Evolutionary conservation across 176 grass and related monocot species (phyloP).

Genomic region (Aegilops bicornis): DNA sequence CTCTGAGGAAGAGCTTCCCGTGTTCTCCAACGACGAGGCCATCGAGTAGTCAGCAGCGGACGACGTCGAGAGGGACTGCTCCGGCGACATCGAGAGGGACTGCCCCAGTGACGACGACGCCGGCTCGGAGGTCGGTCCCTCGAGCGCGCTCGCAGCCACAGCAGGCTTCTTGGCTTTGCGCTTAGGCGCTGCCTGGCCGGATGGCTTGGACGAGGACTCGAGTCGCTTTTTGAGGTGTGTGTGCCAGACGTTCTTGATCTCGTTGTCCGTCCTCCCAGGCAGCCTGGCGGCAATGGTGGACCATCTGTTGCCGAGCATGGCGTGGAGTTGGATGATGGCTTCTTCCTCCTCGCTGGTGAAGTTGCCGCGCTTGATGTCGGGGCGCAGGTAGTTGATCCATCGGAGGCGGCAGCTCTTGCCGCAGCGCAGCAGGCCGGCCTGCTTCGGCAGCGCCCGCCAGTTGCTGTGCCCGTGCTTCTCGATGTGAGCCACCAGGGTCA

Average conservation of each 20-base stretch:
- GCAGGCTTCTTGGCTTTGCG: constrained; percentile 20
- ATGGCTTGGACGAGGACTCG: background rate
- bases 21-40: constrained; percentile 36
- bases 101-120: constrained; percentile 23
- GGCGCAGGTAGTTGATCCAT: constrained; percentile 85
- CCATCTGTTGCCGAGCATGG: constrained; percentile 75
- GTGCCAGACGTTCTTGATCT: constrained; percentile 89
- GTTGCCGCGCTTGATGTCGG: constrained; percentile 83
- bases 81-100: constrained; percentile 33
- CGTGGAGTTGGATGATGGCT: constrained; percentile 64
- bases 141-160: background rate
- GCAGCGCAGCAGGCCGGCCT: constrained; percentile 71
- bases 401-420: constrained; percentile 90
- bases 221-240: constrained; percentile 69
- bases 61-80: constrained; percentile 29
- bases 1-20: constrained; percentile 52
- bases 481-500: no score
- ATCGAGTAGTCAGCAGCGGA: constrained; percentile 2
- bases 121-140: background rate
- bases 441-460: constrained; percentile 81
- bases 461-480: constrained; percentile 63
- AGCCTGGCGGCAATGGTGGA: constrained; percentile 69
- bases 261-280: constrained; percentile 82
- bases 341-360: constrained; percentile 79
- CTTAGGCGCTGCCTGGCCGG: constrained; percentile 6